Conservation (phyloP, 202 grass and related monocot genomes). For the Cymbopogon flexuosus region DNA sequence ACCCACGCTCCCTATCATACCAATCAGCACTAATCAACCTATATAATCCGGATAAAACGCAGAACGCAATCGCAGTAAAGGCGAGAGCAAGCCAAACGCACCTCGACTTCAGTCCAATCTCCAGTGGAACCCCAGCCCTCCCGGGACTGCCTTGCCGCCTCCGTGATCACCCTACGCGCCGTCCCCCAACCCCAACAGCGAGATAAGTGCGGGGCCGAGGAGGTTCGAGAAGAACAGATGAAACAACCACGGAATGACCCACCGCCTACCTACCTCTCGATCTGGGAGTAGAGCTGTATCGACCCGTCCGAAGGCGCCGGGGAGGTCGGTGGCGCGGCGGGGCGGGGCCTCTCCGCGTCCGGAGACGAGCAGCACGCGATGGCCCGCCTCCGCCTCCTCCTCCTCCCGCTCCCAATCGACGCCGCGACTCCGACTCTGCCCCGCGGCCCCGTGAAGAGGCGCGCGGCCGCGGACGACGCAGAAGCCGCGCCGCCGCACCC, state of each 20-base stretch:
- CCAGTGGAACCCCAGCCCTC: slow-evolving; percentile 52
- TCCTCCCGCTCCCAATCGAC: background rate
- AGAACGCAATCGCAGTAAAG: background rate
- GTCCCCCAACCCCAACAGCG: background rate
- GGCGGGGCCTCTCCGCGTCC: slow-evolving; percentile 26
- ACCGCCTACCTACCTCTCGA: slow-evolving; percentile 68
- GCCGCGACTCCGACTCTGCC: background rate
- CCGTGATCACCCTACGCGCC: slow-evolving; percentile 74
- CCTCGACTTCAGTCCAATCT: slow-evolving; percentile 94
- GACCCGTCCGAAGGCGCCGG: slow-evolving; percentile 42
- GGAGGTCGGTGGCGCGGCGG: background rate
- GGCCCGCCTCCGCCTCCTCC: slow-evolving; percentile 9
- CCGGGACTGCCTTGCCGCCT: slow-evolving; percentile 71
- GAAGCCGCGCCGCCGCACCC: background rate
- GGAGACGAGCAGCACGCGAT: slow-evolving; percentile 31
- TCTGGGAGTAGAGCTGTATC: slow-evolving; percentile 90
- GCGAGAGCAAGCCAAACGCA: background rate
- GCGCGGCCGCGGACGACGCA: background rate
- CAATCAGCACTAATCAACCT: background rate
- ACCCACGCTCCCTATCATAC: slow-evolving; percentile 80
- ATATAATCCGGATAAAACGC: background rate
- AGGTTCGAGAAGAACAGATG: background rate
- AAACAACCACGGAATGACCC: background rate
- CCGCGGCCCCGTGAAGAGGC: background rate
- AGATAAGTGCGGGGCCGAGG: background rate